A percentile compares a stretch with the other conserved stretches of the same genome.
phyloP scores from a whole-genome alignment of 345 rosid species.

The Gossypium sturtianum region DNA sequence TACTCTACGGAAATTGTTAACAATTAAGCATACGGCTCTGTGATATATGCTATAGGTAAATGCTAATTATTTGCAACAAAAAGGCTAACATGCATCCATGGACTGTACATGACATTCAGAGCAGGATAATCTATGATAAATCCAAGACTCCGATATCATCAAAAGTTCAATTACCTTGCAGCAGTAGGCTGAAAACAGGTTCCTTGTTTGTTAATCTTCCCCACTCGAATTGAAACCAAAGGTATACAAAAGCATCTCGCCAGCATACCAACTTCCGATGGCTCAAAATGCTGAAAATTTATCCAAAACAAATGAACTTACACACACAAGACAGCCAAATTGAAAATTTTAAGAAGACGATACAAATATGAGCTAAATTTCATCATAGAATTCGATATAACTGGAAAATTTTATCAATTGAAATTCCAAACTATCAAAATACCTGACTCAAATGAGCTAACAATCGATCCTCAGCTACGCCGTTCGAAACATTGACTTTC shows the following conservation, averaged over 20 bases:
- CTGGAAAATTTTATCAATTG: neutral
- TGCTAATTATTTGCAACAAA: neutral
- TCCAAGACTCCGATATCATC: neutral
- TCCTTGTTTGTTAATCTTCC: conserved; percentile 75
- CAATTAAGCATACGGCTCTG: no score
- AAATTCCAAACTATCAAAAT: neutral
- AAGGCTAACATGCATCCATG: neutral
- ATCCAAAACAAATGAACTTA: neutral
- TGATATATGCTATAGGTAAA: neutral
- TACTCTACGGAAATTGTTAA: neutral
- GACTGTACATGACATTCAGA: neutral
- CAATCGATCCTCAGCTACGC: conserved; percentile 72
- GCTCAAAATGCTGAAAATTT: conserved; percentile 66
- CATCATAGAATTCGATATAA: neutral
- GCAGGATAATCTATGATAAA: neutral
- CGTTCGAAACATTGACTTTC: conserved; percentile 58
- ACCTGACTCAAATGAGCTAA: conserved; percentile 88
- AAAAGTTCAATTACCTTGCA: conserved; percentile 48
- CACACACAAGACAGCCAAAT: neutral
- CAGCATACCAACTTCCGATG: conserved; percentile 84
- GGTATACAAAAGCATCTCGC: conserved; percentile 95
- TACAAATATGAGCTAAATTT: neutral
- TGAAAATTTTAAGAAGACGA: neutral
- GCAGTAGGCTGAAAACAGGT: conserved; percentile 55
- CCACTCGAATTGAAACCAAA: conserved; percentile 84